These are phyloP conservation scores for Penicillium sp. DNA, from an alignment of 2,329 filamentous ascomycete genomes.

Conservation along the genomic window DNA sequence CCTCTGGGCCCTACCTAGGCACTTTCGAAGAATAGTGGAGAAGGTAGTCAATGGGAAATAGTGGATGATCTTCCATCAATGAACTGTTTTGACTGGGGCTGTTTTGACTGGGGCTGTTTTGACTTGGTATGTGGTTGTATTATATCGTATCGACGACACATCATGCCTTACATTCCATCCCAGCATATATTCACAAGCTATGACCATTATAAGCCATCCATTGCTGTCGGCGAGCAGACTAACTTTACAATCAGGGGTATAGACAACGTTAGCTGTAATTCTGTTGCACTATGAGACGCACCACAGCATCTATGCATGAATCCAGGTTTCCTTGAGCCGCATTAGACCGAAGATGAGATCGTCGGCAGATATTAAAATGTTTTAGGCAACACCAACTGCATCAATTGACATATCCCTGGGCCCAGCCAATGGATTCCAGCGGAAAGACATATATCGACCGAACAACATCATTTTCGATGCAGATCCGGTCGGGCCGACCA, in stretches of 20 bases:
- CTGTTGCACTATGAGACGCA: background rate
- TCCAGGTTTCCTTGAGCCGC: background rate
- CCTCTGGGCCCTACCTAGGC: too few relatives aligned
- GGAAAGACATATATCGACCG: background rate
- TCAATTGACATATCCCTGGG: background rate
- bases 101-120: background rate
- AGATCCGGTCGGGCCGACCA: background rate
- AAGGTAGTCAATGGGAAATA: background rate
- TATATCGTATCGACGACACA: background rate
- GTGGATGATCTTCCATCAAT: conserved; percentile 18
- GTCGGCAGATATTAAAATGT: background rate
- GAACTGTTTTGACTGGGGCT: background rate
- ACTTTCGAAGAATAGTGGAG: background rate
- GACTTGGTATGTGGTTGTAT: background rate
- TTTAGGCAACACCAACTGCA: background rate
- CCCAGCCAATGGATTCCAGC: background rate
- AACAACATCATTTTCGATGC: background rate
- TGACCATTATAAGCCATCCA: background rate
- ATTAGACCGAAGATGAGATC: background rate
- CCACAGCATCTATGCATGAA: background rate
- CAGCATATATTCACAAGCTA: background rate
- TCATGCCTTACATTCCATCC: background rate
- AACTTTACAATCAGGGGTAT: background rate
- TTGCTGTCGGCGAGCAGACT: background rate
- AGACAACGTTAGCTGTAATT: background rate